Evolutionary conservation across 768 basidiomycete species (phyloP), one percentile per base, ranked within the genome.

Genomic region (Trametes sanguinea): DNA sequence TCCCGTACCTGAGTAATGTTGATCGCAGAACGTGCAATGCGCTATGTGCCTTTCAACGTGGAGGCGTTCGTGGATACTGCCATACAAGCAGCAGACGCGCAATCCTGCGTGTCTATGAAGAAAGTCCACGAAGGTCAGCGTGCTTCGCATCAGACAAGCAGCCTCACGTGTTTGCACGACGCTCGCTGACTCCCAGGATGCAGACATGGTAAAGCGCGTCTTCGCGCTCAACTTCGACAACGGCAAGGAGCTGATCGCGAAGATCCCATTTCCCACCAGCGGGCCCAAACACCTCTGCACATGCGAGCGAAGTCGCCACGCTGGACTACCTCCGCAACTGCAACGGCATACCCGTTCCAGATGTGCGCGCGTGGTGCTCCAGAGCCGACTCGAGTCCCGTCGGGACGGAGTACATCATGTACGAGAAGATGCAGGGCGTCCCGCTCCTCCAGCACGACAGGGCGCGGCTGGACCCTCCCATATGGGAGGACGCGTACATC

Each of bases 271-370:
- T 65, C 76, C 76, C 5, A 55, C 62, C 17, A 73, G 73, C 39
- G 65, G 69, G 8, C 80, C 77, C 61, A 76, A 76, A 63, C 74
- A 66, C 72, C 75, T 65, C 67, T 71, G 72, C 47, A 67, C 78
- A n/a, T 16, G 79, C 81, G 6, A 81, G 80, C 64, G 81, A 82
- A 63, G 80, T 77, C 29, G 80, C 80, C 17, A 82, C 81, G 4
- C 75, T 82, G 73, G 69, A 45, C 40, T 79, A 76, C 17, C 74
- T 77, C 37, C 76, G 78, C 66, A 70, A 73, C 59, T 67, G 52
- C 58, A 62, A 70, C 13, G 75, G 74, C 57, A 64, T 82, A 60
- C 80, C 80, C 64, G 60, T 78, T 40, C 80, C 80, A 10, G 43
- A 75, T 63, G 73, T 81, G 10, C 78, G 78, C 57, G 76, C 68